Evolutionary conservation across 495 filamentous ascomycete genomes (phyloP).

Genomic region (Glonium stellatum): DNA sequence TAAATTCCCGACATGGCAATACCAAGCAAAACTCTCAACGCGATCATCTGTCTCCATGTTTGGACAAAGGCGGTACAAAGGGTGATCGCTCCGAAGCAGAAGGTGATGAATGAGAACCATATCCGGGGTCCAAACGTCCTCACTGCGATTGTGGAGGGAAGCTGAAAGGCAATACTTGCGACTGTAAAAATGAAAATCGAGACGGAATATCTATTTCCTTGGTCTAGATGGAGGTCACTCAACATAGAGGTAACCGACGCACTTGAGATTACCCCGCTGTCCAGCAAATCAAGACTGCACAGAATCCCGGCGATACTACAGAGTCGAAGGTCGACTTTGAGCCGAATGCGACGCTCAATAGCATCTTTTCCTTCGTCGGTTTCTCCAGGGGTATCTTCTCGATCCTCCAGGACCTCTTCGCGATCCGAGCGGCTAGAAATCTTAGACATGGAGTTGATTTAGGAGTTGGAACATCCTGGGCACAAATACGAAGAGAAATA

Average conservation of each 20-base stretch:
- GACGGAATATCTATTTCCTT: constrained; percentile 59
- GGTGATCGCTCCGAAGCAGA: constrained; percentile 64
- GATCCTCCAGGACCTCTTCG: background rate
- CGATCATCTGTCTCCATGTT: constrained; percentile 69
- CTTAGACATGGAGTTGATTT: background rate
- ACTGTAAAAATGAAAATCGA: constrained; percentile 77
- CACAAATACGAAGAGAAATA: background rate
- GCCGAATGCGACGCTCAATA: constrained; percentile 41
- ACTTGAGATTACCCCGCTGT: constrained; percentile 69
- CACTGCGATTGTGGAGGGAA: constrained; percentile 66
- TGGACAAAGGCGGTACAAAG: constrained; percentile 64
- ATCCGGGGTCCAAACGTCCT: constrained; percentile 59
- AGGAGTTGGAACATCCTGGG: background rate
- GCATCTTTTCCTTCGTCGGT: constrained; percentile 8
- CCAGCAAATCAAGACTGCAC: constrained; percentile 65
- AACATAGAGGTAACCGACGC: constrained; percentile 72
- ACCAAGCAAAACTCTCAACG: constrained; percentile 61
- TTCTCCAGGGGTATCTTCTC: background rate
- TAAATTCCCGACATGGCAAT: constrained; percentile 65
- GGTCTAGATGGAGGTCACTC: constrained; percentile 53
- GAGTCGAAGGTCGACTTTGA: constrained; percentile 65
- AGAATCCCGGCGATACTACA: constrained; percentile 70
- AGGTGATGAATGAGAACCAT: constrained; percentile 62
- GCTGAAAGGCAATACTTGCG: constrained; percentile 64
- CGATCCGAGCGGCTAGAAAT: background rate